Evolutionary conservation across 371 early-diverging fungal genomes (phyloP), one percentile per base, ranked within the genome.

Genomic region (Mortierella sp.): DNA sequence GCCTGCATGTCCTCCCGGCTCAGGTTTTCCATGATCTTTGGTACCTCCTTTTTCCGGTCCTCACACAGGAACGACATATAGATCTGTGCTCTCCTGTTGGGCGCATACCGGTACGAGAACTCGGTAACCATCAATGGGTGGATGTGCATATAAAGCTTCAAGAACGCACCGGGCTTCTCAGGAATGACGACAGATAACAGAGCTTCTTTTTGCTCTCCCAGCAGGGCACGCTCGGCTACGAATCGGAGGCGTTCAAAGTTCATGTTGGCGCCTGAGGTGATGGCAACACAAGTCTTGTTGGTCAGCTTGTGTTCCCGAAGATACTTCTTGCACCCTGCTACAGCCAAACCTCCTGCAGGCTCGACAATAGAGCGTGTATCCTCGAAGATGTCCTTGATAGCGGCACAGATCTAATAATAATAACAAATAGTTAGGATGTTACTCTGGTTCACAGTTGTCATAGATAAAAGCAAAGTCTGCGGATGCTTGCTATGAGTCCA

Each of bases 371-470:
- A 87, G 32, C 98, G 88, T 0, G 98, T 96, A 64, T 99, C 98
- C 81, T 96, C 97, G 80, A 97, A 99, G 6, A 93, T 90, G 80
- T 99, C 99, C 80, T 97, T 97, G 84, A 99, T 97, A 42, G 97
- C 97, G 5, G 99, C 97, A 79, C 99, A 99, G 37, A 97, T 91
- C 75, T 75, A 54, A 19, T 19, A 46, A 39, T 70, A 43, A 51
- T 24, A 23, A 42, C 17, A 49, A 31, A n/a, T n/a, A n/a, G n/a
- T n/a, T n/a, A n/a, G n/a, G n/a, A n/a, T n/a, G n/a, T n/a, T n/a
- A n/a, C n/a, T n/a, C n/a, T n/a, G n/a, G n/a, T n/a, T n/a, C n/a
- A n/a, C n/a, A n/a, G n/a, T n/a, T 28, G 12, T 39, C 37, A n/a
- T 54, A 41, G 4, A 24, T 15, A 27, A 21, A n/a, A 28, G 19